Base-by-base conservation (phyloP, 2,329 filamentous ascomycete species). In the Neonectria faginata region DNA sequence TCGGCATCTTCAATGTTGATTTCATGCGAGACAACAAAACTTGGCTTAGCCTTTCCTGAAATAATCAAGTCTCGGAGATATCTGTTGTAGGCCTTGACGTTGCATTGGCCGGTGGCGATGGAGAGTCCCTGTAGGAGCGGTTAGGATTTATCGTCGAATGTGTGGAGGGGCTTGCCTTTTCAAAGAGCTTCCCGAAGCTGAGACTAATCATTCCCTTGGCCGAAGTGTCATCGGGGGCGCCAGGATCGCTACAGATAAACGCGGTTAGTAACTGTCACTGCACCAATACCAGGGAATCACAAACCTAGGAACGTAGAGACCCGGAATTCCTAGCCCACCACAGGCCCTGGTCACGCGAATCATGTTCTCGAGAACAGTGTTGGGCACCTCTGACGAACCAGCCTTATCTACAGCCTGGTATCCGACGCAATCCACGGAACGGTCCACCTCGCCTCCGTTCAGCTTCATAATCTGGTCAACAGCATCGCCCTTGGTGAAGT, bases 21-120 rank as follows among this genome's bases (percentile, higher is more conserved):
- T 71, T 90, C 87, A 67, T 91, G 88, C 2, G 85, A 88, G 7
- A 91, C 87, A 1, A 91, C 88, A 68, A 91, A 91, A 60, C 84
- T 88, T 4, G 89, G 89, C 75, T 89, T 90, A 1, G 89, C 89
- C 63, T 84, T 85, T 3, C 89, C 88, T 0, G 86, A 78, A 47
- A 91, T 86, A 69, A 91, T 91, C 70, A 91, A 79, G 65, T 91
- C 88, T 12, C 89, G 83, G 42, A 91, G 77, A 70, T 91, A 89
- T 25, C 88, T 81, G 73, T 91, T 91, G 76, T 91, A 91, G 1
- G 85, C 80, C 77, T 91, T 91, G 68, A 91, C 88, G 66, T 91
- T 91, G 78, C 88, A 91, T 73, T 91, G 88, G 0, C 88, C 88
- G 3, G 86, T 89, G 10, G 86, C 85, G 2, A 91, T 78, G 2